Conservation (phyloP, 306 rosid genomes). For the Pueraria montana region DNA sequence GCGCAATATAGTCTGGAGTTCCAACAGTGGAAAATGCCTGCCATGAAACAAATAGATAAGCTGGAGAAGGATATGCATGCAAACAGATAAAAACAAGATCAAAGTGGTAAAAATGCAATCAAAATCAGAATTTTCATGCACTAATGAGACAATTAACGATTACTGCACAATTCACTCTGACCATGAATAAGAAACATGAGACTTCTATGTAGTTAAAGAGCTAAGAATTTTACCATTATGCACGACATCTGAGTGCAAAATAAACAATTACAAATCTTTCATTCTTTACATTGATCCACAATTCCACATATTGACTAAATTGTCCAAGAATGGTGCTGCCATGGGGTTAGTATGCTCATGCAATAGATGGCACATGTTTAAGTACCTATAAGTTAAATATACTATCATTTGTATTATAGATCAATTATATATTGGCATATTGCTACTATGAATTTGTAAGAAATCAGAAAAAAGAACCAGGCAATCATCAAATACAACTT, state of each 20-base stretch:
- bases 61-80: conserved; percentile 39
- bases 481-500: conserved; percentile 21
- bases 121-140: conserved; percentile 9
- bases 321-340: conserved; percentile 20
- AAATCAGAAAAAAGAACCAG: conserved; percentile 18
- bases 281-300: conserved; percentile 3
- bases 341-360: background rate
- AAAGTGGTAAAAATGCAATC: background rate
- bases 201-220: background rate
- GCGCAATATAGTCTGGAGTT: conserved; percentile 95
- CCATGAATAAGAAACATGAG: conserved; percentile 13
- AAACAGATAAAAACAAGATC: no score
- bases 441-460: conserved; percentile 2
- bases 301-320: background rate
- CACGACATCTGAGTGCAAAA: background rate
- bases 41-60: conserved; percentile 47
- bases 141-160: background rate
- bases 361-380: conserved; percentile 25
- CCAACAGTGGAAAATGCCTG: conserved; percentile 97
- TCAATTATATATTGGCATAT: background rate
- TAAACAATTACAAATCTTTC: conserved; percentile 24
- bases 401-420: background rate
- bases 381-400: background rate
- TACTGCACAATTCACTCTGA: conserved; percentile 4
- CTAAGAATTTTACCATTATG: conserved; percentile 35